Percentiles rank a stretch among this genome's conserved stretches.
Conservation (phyloP, 441 rosid species). For the Adansonia gregorii region DNA sequence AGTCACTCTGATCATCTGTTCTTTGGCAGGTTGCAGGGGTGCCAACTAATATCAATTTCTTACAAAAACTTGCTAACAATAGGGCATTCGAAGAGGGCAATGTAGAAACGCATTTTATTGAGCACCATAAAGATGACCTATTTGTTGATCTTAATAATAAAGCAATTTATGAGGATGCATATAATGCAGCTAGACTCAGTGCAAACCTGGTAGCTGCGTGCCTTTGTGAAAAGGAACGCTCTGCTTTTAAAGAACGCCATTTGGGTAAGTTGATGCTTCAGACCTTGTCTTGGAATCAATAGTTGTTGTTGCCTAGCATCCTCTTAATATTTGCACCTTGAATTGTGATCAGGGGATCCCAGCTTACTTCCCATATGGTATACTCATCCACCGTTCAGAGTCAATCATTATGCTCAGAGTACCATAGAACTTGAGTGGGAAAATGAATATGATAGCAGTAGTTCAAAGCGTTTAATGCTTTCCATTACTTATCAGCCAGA, state of each 20-base stretch:
- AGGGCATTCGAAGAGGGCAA: constrained; percentile 73
- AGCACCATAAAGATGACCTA: constrained; percentile 74
- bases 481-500: constrained; percentile 54
- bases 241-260: constrained; percentile 42
- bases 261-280: constrained; percentile 54
- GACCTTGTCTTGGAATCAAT: constrained; percentile 31
- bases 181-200: constrained; percentile 50
- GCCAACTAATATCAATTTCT: constrained; percentile 87
- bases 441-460: constrained; percentile 50
- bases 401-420: constrained; percentile 67
- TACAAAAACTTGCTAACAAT: constrained; percentile 78
- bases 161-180: constrained; percentile 49
- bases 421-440: constrained; percentile 81
- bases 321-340: constrained; percentile 31
- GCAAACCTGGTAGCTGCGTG: constrained; percentile 81
- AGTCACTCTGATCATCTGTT: constrained; percentile 17
- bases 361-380: constrained; percentile 68
- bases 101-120: constrained; percentile 97
- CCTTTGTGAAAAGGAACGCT: constrained; percentile 61
- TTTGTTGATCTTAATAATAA: constrained; percentile 64
- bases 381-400: constrained; percentile 80
- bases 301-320: constrained; percentile 23
- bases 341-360: constrained; percentile 51
- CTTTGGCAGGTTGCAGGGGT: constrained; percentile 87
- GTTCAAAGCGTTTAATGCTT: constrained; percentile 51